Evolutionary conservation across 1,139 yeast species (phyloP), one percentile per base, ranked within the genome.

Genomic region (Sugiyamaella castrensis): DNA sequence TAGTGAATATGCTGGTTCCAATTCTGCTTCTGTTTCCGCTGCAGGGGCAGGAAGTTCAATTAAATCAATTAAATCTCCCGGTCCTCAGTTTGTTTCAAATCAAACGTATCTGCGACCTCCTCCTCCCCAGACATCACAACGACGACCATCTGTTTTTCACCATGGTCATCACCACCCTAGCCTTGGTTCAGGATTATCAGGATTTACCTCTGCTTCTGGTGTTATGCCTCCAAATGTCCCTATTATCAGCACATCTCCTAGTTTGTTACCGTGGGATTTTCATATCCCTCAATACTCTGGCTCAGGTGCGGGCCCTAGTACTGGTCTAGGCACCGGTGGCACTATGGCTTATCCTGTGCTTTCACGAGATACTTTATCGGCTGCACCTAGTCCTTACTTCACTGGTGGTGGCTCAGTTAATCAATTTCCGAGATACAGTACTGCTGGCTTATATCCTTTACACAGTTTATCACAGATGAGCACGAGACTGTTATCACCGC

Each of bases 191-290:
- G 24, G 24, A 19, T 19, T 19, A 5, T 19, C 24, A 4, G 24
- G 24, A 19, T 4, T 19, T 3, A 19, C 24, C 5, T 19, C 24
- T 3, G 5, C 24, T 19, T 19, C 24, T 19, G 5, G 24, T 19
- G 5, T 5, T 19, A 19, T 19, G 24, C 3, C 3, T 5, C 3
- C 24, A 19, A 19, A 19, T 19, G 5, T 19, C 24, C 24, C 24
- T 19, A 19, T 19, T 19, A 5, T 19, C 24, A 19, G 24, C 5
- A 19, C 24, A 26, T 41, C 44, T 16, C 38, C 44, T 8, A 27
- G 27, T 15, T n/a, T 41, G 8, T 27, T 24, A 8, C 44, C 44
- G 4, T 41, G 44, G 44, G 44, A 41, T 31, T 41, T 41, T 33
- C 38, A 41, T 12, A 30, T 10, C 33, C 28, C 33, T 26, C 44